Evolutionary conservation across 2,329 filamentous ascomycete species (phyloP), one percentile per base, ranked within the genome.

Genomic region (Neofusicoccum parvum): DNA sequence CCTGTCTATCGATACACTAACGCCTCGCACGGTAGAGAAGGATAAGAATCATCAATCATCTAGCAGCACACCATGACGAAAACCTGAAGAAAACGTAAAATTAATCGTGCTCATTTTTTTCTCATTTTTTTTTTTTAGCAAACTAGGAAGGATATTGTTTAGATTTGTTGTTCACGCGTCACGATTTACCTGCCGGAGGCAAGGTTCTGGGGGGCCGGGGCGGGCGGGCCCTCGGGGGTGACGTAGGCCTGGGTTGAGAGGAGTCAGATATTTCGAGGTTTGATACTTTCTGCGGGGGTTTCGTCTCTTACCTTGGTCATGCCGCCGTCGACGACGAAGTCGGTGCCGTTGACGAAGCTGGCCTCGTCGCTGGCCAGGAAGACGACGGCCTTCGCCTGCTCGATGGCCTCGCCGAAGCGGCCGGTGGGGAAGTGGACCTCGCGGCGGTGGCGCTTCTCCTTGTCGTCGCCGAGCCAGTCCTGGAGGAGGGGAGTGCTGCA

Each of bases 251-350:
- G 32, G 10, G 15, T 4, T 11, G 3, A 37, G 14, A 14, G 39
- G 3, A 92, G 81, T 37, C 12, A 5, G 12, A 10, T 27, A 14
- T 59, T 43, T 37, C 17, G 11, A 12, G 32, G 36, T 73, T 73
- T 5, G 34, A 11, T 37, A 6, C 1, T 12, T 37, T 53, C 20
- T 53, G 27, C 27, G 5, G 27, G 27, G 27, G 7, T 17, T 17
- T 37, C 1, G n/a, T 10, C 15, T 9, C 62, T 37, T 37, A 65
- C 85, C 85, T 91, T 97, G 73, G 89, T 94, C 92, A 99, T 92
- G 67, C 94, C 94, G 66, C 95, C 95, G 73, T 99, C 95, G 32
- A 98, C 93, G 4, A 96, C 90, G 81, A 98, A 96, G 76, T 98
- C 95, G 66, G 87, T 90, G 11, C 91, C 93, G 70, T 95, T 96